A percentile compares a stretch with the other conserved stretches of the same genome.
Conservation (phyloP, 2,329 filamentous ascomycete genomes). For the Cladosporium sp. region DNA sequence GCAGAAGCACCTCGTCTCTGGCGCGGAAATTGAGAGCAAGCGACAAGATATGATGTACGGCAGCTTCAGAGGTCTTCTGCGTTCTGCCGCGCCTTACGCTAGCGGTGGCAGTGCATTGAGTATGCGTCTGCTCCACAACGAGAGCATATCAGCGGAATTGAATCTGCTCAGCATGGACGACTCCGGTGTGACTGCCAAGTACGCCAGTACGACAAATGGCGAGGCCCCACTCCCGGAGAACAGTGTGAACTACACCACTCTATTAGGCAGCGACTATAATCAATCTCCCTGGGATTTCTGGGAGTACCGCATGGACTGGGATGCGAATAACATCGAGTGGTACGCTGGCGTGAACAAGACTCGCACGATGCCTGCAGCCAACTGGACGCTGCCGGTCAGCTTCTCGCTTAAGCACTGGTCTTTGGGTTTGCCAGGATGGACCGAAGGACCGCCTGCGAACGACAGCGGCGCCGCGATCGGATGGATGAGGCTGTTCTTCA, state of each 20-base stretch:
- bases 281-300: conserved; percentile 46
- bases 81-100: conserved; percentile 39
- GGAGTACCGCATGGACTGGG: conserved; percentile 53
- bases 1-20: conserved; percentile 44
- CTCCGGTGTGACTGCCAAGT: conserved; percentile 38
- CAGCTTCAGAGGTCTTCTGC: conserved; percentile 47
- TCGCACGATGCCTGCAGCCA: conserved; percentile 22
- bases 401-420: conserved; percentile 53
- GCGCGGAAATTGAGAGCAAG: conserved; percentile 44
- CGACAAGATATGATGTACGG: conserved; percentile 52
- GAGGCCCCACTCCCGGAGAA: conserved; percentile 41
- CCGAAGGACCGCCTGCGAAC: conserved; percentile 46
- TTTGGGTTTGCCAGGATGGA: conserved; percentile 46
- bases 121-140: conserved; percentile 49
- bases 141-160: conserved; percentile 44
- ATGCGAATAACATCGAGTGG: conserved; percentile 43
- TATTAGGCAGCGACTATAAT: conserved; percentile 36
- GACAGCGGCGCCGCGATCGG: conserved; percentile 45
- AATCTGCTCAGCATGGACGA: conserved; percentile 49
- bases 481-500: conserved; percentile 54
- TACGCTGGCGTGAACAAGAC: conserved; percentile 40
- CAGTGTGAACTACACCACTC: conserved; percentile 46
- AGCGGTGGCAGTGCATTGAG: conserved; percentile 46
- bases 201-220: conserved; percentile 41
- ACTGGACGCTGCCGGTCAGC: conserved; percentile 39